These are phyloP conservation scores for Russula olivacea DNA, from an alignment of 768 basidiomycete genomes.

Conservation along the genomic window DNA sequence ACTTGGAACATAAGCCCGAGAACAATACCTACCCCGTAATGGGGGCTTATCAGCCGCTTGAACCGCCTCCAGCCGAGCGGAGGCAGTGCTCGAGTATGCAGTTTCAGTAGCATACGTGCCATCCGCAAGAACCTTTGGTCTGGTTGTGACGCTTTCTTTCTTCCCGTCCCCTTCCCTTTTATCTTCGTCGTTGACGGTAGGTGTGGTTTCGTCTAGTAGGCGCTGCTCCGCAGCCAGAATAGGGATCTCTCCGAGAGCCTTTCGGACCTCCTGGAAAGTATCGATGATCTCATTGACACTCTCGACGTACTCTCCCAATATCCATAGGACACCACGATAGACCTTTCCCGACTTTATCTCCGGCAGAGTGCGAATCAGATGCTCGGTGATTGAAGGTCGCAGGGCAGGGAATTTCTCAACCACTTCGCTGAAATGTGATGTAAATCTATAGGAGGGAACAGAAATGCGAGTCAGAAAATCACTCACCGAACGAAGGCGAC, in stretches of 20 bases:
- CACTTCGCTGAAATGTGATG: slow-evolving; percentile 57
- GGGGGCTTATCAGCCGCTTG: slow-evolving; percentile 89
- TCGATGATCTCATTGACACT: slow-evolving; percentile 57
- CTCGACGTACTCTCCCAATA: slow-evolving; percentile 93
- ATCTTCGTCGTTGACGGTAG: slow-evolving; percentile 50
- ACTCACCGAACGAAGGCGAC: slow-evolving; percentile 69
- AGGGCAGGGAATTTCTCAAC: slow-evolving; percentile 95
- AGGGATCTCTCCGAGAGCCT: slow-evolving; percentile 93
- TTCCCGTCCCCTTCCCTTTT: slow-evolving; percentile 47
- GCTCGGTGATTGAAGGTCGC: slow-evolving; percentile 75
- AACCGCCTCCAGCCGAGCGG: slow-evolving; percentile 68
- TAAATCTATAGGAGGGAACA: neutral
- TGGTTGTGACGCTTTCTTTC: slow-evolving; percentile 42
- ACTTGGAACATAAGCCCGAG: neutral
- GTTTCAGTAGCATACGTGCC: slow-evolving; percentile 98
- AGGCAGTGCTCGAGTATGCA: slow-evolving; percentile 62
- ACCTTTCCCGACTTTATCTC: slow-evolving; percentile 97
- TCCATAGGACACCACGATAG: slow-evolving; percentile 94
- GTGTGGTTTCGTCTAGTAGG: slow-evolving; percentile 69
- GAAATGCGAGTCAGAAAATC: slow-evolving; percentile 15
- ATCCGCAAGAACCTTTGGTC: slow-evolving; percentile 83
- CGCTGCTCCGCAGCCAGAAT: slow-evolving; percentile 88
- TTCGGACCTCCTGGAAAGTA: slow-evolving; percentile 72
- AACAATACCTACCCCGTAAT: slow-evolving; percentile 52
- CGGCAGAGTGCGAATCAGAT: slow-evolving; percentile 70